Base-by-base conservation (phyloP, 352 stramenopile species). In the Phytophthora fragariaefolia region DNA sequence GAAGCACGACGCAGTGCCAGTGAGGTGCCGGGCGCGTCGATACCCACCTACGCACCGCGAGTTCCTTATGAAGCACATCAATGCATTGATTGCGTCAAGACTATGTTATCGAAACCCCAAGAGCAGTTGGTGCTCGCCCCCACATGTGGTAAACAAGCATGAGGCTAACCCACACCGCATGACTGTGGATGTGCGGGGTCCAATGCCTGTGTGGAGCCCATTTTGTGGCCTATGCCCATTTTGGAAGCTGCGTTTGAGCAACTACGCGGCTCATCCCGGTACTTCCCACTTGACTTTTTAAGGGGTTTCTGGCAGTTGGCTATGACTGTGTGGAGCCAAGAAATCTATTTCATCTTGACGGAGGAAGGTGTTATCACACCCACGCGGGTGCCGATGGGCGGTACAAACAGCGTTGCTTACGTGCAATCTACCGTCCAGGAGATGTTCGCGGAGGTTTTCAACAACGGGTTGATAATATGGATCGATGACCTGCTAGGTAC, bases 1-100 rank as follows among this genome's bases (percentile, higher is more conserved):
- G 30, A 38, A 38, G 30, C 8, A 9, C 9, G 8, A 13, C 3
- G 32, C 32, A 38, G 32, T 38, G 15, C 32, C 32, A 1, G 32
- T 17, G 8, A 9, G 32, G 32, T 38, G 9, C 32, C 32, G 32
- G 17, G 32, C 32, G 17, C 10, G 32, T 13, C 32, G 32, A 13
- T 38, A 38, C 32, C 17, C 32, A 13, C 32, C 32, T 38, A 13
- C 32, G 0, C 32, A 38, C 32, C 32, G 10, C 32, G 32, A 38
- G 9, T 69, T 69, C 27, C 15, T 63, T 1, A 54, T 53, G 45
- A 58, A 36, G 4, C 61, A 63, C 12, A 54, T 69, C 18, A 38
- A 52, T 5, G 45, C 32, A 4, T 13, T 38, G 32, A 38, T 38
- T n/a, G 6, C 12, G 32, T 9, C 32, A 17, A 13, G 32, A 4